Evolutionary conservation across 192 early-diverging fungal genomes (phyloP).

Genomic region (Helicostylum pulchrum): DNA sequence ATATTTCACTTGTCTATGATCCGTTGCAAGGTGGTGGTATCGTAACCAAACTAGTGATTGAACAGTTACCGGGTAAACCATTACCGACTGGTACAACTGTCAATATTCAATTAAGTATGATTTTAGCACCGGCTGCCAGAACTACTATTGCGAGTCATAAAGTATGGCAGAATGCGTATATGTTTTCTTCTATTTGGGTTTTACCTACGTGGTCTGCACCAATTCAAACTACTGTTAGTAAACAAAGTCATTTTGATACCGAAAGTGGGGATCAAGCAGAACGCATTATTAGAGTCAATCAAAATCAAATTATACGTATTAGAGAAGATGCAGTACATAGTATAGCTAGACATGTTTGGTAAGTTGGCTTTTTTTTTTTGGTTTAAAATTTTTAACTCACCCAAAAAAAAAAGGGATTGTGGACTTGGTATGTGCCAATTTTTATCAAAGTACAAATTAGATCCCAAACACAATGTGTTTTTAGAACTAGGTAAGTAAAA

Average conservation of each 20-base stretch:
- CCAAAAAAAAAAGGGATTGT: conserved; percentile 29
- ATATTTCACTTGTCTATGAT: conserved; percentile 1
- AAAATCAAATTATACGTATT: conserved; percentile 1
- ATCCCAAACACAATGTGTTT: conserved; percentile 7
- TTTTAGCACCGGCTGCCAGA: background rate
- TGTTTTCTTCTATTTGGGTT: conserved; percentile 8
- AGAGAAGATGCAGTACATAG: conserved; percentile 32
- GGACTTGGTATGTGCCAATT: conserved; percentile 30
- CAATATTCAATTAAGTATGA: background rate
- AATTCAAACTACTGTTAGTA: background rate
- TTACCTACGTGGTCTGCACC: conserved; percentile 22
- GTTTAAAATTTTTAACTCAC: background rate
- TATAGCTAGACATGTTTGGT: conserved; percentile 36
- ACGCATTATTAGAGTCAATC: background rate
- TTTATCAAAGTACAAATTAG: background rate
- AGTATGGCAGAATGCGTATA: conserved; percentile 2
- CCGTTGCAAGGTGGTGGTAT: conserved; percentile 23
- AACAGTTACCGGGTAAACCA: background rate
- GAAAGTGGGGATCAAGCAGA: conserved; percentile 25
- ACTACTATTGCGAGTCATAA: background rate
- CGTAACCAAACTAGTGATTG: conserved; percentile 12
- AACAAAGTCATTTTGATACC: background rate
- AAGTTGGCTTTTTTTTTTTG: background rate
- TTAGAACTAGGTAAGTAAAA: conserved; percentile 24
- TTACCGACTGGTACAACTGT: background rate